Evolutionary conservation across 2,329 filamentous ascomycete species (phyloP).

Genomic region (Tolypocladium cylindrosporum): DNA sequence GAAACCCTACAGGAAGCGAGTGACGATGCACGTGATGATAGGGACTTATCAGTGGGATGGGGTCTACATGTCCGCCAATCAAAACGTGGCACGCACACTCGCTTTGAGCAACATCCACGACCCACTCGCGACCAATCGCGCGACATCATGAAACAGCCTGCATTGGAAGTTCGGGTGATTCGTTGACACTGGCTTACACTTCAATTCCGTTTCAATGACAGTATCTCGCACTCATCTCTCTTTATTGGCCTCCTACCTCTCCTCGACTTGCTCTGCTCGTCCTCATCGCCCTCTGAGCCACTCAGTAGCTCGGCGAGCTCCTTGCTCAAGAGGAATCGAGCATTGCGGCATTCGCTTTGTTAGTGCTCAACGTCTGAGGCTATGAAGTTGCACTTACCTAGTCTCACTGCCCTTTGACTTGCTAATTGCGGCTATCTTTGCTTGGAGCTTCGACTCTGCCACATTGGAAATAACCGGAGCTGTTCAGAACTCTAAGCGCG

Average conservation of each 20-base stretch:
- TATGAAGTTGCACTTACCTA: no score
- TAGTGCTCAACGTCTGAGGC: not conserved
- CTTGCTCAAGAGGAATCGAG: not conserved
- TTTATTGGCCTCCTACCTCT: not conserved
- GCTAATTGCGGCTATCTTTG: no score
- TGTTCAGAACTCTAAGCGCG: no score
- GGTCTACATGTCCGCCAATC: not conserved
- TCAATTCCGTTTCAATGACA: not conserved
- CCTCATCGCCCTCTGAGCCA: no score
- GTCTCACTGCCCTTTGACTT: no score
- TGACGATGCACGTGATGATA: conserved; percentile 22
- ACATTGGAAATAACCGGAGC: no score
- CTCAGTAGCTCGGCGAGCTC: not conserved
- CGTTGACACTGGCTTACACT: not conserved
- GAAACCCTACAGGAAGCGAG: conserved; percentile 28
- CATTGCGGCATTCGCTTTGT: not conserved
- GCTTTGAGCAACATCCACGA: not conserved
- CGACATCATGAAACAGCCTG: not conserved
- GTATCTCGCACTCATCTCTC: not conserved
- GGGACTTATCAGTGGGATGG: conserved; percentile 8
- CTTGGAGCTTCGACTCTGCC: no score
- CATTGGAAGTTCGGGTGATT: not conserved
- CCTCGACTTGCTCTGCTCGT: no score
- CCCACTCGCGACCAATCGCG: not conserved
- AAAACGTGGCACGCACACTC: not conserved